A percentile compares a stretch with the other conserved stretches of the same genome.
These are phyloP conservation scores for Eucalyptus camaldulensis DNA, from an alignment of 345 rosid genomes.

Conservation along the genomic window DNA sequence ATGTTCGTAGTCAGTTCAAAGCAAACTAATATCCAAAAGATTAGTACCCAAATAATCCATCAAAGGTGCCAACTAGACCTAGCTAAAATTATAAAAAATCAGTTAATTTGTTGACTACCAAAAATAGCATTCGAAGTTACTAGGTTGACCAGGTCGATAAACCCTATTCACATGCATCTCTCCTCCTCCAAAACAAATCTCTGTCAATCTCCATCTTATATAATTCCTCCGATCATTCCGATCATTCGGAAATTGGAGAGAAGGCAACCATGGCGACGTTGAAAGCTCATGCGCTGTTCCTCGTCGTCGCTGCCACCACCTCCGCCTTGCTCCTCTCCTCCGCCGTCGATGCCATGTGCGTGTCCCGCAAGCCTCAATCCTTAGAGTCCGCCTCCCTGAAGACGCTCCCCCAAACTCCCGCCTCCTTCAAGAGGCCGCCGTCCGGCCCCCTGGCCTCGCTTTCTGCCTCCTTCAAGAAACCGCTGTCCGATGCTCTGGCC, in stretches of 20 bases:
- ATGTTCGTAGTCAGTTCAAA: background rate
- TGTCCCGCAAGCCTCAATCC: background rate
- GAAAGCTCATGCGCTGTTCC: background rate
- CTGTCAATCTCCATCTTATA: background rate
- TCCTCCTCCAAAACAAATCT: background rate
- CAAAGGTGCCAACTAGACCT: background rate
- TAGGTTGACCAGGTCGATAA: background rate
- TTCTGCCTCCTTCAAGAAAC: background rate
- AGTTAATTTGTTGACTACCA: background rate
- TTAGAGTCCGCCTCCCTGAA: background rate
- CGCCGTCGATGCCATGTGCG: background rate
- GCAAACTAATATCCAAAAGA: background rate
- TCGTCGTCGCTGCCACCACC: background rate
- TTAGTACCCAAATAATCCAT: background rate
- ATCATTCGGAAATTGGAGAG: background rate
- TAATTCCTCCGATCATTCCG: background rate
- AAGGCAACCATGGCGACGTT: background rate
- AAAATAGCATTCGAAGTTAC: background rate
- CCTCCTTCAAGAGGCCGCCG: background rate
- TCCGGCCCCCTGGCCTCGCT: background rate
- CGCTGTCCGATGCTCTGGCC: background rate
- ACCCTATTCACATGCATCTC: background rate
- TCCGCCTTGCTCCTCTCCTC: background rate
- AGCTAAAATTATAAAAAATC: background rate
- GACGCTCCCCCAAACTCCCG: background rate